phyloP scores from a whole-genome alignment of 2,329 filamentous ascomycete genomes.

The Pseudogymnoascus sp. region DNA sequence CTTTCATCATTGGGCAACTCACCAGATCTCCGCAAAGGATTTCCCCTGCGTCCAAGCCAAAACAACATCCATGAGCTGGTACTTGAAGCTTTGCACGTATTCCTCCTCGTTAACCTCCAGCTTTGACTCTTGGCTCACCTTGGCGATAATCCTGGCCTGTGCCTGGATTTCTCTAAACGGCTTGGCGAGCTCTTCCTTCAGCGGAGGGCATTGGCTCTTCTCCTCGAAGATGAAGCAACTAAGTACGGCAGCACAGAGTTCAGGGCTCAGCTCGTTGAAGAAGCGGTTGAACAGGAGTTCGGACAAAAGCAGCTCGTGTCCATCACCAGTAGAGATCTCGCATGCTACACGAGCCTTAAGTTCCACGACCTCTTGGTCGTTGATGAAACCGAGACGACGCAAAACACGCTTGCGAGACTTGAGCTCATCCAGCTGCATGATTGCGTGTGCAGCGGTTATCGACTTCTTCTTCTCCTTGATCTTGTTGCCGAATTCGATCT shows the following conservation, averaged over 20 bases:
- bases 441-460: conserved; percentile 74
- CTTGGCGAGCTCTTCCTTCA: conserved; percentile 80
- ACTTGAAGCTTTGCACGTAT: conserved; percentile 83
- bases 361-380: conserved; percentile 90
- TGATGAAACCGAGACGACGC: conserved; percentile 88
- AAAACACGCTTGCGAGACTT: conserved; percentile 94
- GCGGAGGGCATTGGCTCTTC: conserved; percentile 68
- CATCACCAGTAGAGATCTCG: conserved; percentile 76
- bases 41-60: conserved; percentile 84
- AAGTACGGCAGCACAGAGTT: conserved; percentile 76
- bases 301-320: conserved; percentile 85
- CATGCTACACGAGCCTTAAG: conserved; percentile 95
- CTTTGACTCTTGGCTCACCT: conserved; percentile 92
- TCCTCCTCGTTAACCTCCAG: conserved; percentile 90
- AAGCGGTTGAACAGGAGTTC: conserved; percentile 95
- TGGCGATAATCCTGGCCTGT: conserved; percentile 81
- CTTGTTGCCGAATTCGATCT: conserved; percentile 65
- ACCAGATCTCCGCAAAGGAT: conserved; percentile 92
- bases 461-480: conserved; percentile 86
- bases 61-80: conserved; percentile 94
- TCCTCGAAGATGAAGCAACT: conserved; percentile 98
- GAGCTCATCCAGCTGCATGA: conserved; percentile 90
- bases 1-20: conserved; percentile 34
- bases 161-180: conserved; percentile 79
- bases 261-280: conserved; percentile 90